Conservation (phyloP, 345 rosid species). For the Eucalyptus cladocalyx region DNA sequence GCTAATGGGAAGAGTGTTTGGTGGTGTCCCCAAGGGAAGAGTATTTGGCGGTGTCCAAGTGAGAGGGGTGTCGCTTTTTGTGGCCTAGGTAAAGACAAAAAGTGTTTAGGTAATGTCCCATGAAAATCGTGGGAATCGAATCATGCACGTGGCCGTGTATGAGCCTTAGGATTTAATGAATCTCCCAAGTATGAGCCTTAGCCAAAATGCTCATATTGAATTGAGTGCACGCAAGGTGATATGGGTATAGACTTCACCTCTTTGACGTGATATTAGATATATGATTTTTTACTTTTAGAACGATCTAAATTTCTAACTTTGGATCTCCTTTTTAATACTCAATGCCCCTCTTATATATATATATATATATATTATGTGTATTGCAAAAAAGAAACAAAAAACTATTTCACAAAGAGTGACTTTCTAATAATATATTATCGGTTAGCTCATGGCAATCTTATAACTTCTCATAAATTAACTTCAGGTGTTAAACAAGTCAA, state of each 20-base stretch:
- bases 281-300: background rate
- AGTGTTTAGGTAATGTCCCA: background rate
- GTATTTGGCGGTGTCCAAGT: background rate
- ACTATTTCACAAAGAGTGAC: background rate
- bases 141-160: background rate
- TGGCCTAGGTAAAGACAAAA: too few relatives aligned
- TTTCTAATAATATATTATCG: background rate
- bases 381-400: background rate
- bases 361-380: background rate
- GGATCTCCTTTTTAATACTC: background rate
- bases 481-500: background rate
- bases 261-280: background rate
- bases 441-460: background rate
- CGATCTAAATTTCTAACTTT: background rate
- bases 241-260: too few relatives aligned
- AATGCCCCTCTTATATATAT: background rate
- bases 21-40: background rate
- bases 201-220: background rate
- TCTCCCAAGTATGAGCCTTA: background rate
- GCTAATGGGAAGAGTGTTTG: too few relatives aligned
- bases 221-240: background rate
- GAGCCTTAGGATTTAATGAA: background rate
- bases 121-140: background rate
- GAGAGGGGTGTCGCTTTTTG: background rate
- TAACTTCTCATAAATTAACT: background rate